A percentile compares a stretch with the other conserved stretches of the same genome.
Conservation (phyloP, 2,329 filamentous ascomycete genomes). For the Phyllosticta capitalensis region DNA sequence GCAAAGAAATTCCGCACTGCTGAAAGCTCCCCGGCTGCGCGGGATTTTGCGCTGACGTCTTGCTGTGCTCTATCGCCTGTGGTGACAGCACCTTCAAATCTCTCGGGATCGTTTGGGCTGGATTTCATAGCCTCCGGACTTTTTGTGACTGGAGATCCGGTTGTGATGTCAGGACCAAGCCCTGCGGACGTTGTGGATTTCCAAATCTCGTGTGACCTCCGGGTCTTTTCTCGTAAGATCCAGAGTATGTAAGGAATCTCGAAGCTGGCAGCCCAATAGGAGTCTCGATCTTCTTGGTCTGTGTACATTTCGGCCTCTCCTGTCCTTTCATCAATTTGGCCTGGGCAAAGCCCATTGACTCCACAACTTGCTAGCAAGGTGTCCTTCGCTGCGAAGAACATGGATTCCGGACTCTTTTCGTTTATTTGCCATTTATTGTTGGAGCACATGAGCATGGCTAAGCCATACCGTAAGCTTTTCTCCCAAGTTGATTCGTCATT, state of each 20-base stretch:
- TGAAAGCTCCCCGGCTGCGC: no score
- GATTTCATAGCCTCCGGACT: no score
- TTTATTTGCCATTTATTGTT: not conserved
- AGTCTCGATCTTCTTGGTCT: not conserved
- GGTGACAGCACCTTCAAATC: no score
- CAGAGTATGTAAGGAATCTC: constrained; percentile 10
- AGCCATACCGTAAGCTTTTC: constrained; percentile 4
- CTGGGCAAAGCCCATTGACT: not conserved
- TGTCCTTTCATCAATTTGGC: not conserved
- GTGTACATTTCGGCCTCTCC: not conserved
- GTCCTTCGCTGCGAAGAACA: not conserved
- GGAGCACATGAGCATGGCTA: not conserved
- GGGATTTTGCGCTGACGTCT: no score
- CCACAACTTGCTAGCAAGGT: not conserved
- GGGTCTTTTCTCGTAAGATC: not conserved
- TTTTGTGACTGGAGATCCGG: no score
- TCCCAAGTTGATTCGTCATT: constrained; percentile 5
- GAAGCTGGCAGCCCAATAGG: constrained; percentile 8
- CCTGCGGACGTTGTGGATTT: not conserved
- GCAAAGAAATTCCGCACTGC: no score
- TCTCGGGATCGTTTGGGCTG: no score
- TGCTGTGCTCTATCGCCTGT: no score
- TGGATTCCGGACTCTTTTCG: not conserved
- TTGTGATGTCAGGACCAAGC: no score
- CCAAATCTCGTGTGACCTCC: not conserved